Conservation (phyloP, 768 basidiomycete species). For the Hydnum rufescens region DNA sequence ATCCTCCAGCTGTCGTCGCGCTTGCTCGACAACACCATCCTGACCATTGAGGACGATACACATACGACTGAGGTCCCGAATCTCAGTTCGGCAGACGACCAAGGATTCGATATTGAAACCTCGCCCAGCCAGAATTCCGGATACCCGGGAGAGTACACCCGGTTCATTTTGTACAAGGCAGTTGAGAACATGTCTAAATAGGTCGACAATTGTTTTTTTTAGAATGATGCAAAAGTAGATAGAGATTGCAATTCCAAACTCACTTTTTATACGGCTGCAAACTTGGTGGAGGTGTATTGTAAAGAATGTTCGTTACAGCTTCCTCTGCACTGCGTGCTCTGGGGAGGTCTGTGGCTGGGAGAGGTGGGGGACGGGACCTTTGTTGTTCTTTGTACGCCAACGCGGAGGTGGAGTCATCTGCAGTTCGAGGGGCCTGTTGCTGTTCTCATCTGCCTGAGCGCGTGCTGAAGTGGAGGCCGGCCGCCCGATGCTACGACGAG, state of each 20-base stretch:
- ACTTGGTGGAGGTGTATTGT: conserved; percentile 87
- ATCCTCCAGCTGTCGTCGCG: conserved; percentile 86
- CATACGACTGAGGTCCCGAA: conserved; percentile 93
- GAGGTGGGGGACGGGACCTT: conserved; percentile 48
- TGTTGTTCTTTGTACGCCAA: conserved; percentile 77
- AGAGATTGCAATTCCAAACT: too few species aligned
- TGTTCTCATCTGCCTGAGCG: conserved; percentile 3
- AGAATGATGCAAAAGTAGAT: background rate
- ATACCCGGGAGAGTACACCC: conserved; percentile 94
- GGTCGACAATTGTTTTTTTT: background rate
- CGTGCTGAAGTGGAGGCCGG: conserved; percentile 2
- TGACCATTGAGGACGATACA: conserved; percentile 93
- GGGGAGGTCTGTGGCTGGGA: conserved; percentile 73
- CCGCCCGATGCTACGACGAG: too few species aligned
- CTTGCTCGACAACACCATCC: conserved; percentile 95
- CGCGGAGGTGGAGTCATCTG: conserved; percentile 88
- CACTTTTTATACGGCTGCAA: conserved; percentile 86
- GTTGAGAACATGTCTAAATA: conserved; percentile 72
- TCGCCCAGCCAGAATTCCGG: conserved; percentile 88
- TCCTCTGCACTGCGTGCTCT: conserved; percentile 75
- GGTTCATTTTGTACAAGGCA: conserved; percentile 99
- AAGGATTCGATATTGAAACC: conserved; percentile 98
- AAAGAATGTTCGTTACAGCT: conserved; percentile 92
- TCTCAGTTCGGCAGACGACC: conserved; percentile 95
- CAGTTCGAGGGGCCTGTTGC: conserved; percentile 32